Evolutionary conservation across 371 early-diverging fungal genomes (phyloP).

Genomic region (Actinomortierella wolfii): DNA sequence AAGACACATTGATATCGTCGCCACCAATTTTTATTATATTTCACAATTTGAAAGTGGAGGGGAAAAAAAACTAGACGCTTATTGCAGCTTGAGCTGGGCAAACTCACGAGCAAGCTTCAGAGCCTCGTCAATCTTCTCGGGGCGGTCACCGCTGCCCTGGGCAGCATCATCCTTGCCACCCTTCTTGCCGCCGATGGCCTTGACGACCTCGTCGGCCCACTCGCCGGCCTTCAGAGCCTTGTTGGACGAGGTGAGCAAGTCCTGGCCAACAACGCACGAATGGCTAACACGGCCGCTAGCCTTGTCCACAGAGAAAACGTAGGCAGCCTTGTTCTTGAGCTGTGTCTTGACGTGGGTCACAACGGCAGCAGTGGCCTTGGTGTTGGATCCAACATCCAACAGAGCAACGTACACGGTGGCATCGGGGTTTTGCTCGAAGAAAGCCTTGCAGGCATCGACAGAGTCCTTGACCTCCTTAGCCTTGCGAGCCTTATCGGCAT

Average conservation of each 20-base stretch:
- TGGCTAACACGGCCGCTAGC: slow-evolving; percentile 75
- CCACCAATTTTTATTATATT: too few relatives aligned
- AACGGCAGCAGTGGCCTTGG: slow-evolving; percentile 80
- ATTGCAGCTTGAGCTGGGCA: slow-evolving; percentile 68
- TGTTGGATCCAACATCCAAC: slow-evolving; percentile 69
- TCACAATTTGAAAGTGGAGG: too few relatives aligned
- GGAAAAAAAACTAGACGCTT: slow-evolving; percentile 4
- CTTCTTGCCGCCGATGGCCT: slow-evolving; percentile 88
- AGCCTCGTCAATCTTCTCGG: slow-evolving; percentile 73
- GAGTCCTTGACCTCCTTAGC: slow-evolving; percentile 82
- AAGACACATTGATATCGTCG: too few relatives aligned
- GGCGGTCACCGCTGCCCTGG: slow-evolving; percentile 77
- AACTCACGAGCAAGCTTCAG: slow-evolving; percentile 75
- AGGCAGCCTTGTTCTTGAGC: slow-evolving; percentile 81
- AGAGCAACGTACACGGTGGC: slow-evolving; percentile 61
- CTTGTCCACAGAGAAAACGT: slow-evolving; percentile 79
- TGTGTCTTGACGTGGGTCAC: slow-evolving; percentile 76
- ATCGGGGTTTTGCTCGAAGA: slow-evolving; percentile 77
- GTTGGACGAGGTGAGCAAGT: slow-evolving; percentile 47
- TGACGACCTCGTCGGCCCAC: slow-evolving; percentile 86
- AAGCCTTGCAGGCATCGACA: slow-evolving; percentile 76
- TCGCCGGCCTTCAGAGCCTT: slow-evolving; percentile 87
- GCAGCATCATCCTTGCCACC: slow-evolving; percentile 90
- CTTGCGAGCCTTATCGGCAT: slow-evolving; percentile 90
- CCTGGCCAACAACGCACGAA: slow-evolving; percentile 85